Evolutionary conservation across 1,139 yeast species (phyloP).

Genomic region (Scheffersomyces cryptocercus): DNA sequence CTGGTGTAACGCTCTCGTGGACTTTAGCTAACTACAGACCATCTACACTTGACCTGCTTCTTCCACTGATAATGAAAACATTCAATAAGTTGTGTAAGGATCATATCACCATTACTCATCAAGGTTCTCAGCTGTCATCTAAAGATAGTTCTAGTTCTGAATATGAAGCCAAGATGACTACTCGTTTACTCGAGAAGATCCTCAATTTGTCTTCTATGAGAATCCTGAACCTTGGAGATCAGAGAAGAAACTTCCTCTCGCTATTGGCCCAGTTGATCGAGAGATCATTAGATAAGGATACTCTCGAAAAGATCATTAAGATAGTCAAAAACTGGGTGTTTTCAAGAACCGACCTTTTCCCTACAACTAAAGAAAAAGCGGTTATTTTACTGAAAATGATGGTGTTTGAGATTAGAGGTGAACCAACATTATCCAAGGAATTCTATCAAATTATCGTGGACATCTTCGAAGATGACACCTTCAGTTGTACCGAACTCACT

Average conservation of each 20-base stretch:
- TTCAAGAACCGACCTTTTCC: conserved; percentile 79
- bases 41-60: conserved; percentile 66
- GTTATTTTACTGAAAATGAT: conserved; percentile 93
- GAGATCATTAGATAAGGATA: conserved; percentile 75
- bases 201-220: conserved; percentile 78
- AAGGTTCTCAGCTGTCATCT: conserved; percentile 37
- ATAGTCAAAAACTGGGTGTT: conserved; percentile 91
- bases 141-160: conserved; percentile 45
- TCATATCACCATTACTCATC: conserved; percentile 72
- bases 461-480: conserved; percentile 78
- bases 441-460: conserved; percentile 87
- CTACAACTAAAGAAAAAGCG: conserved; percentile 95
- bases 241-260: conserved; percentile 83
- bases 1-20: conserved; percentile 88
- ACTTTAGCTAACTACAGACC: conserved; percentile 77
- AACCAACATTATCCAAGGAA: conserved; percentile 73
- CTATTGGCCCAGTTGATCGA: conserved; percentile 88
- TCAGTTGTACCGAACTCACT: conserved; percentile 85
- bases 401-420: conserved; percentile 87
- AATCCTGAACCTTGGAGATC: conserved; percentile 86
- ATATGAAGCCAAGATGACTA: conserved; percentile 76
- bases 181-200: conserved; percentile 72
- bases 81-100: conserved; percentile 88
- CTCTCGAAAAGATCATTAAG: conserved; percentile 72
- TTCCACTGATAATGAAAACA: conserved; percentile 80